Base-by-base conservation (phyloP, 2,329 filamentous ascomycete species). In the Ascochyta fabae region DNA sequence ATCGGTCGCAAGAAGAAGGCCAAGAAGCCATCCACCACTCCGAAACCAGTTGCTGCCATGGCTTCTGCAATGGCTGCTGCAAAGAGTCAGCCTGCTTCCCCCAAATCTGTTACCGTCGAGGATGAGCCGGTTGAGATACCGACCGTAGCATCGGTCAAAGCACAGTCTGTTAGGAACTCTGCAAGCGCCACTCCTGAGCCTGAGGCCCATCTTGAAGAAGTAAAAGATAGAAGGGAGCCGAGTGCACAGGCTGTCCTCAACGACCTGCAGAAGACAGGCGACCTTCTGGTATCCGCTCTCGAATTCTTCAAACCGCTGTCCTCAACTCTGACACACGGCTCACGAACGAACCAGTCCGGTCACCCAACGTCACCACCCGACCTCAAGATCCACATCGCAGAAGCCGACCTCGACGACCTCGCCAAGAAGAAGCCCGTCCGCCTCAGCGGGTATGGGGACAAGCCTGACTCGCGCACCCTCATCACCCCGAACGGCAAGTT, bases 1-100 rank as follows among this genome's bases (percentile, higher is more conserved):
- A 73, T 92, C 44, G 89, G 89, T 31, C 85, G 91, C 48, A 92
- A 92, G 80, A 94, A 92, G 81, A 95, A 94, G 78, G 86, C 90
- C 72, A 92, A 90, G 80, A 94, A 92, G 76, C 66, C 72, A 60
- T 71, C 66, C 55, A 74, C 38, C 41, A 72, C 39, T 22, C 48
- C 66, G 1, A 74, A 73, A 41, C 56, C 64, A 24, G 46, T 64
- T 10, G 51, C 59, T 19, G 59, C 64, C 22, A 52, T 59, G n/a
- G 62, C 61, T 16, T 26, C 24, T 9, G 50, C 56, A 3, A 48
- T 49, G 38, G 44, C 64, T 33, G 52, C 59, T 10, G 61, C 61
- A 10, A 71, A 69, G 38, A 71, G 61, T 41, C 68, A 68, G 36
- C 65, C 71, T 16, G 64, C 65, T 45, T 71, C 72, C 15, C 68